A percentile compares a stretch with the other conserved stretches of the same genome.
phyloP scores from a whole-genome alignment of 2,329 filamentous ascomycete genomes.

The Basipetospora chlamydospora region DNA sequence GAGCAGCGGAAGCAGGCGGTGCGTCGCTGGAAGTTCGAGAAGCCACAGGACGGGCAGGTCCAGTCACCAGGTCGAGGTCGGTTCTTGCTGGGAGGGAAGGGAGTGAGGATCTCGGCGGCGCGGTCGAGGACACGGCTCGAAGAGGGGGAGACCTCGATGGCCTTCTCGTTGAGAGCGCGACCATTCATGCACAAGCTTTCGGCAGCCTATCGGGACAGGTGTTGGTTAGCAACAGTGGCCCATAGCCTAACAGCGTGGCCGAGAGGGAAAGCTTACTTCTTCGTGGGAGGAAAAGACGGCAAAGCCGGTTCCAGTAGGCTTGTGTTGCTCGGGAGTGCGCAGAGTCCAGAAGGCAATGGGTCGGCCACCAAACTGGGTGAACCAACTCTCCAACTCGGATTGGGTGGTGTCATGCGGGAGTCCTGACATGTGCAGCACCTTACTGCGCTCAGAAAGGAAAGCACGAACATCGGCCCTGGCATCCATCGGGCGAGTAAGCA shows the following conservation, averaged over 20 bases:
- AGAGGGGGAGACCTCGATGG: slow-evolving; percentile 94
- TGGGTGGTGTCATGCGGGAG: slow-evolving; percentile 96
- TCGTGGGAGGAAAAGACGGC: slow-evolving; percentile 98
- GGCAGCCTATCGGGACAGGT: slow-evolving; percentile 51
- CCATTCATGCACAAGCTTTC: slow-evolving; percentile 99
- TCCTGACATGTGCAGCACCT: slow-evolving; percentile 95
- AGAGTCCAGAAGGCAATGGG: slow-evolving; percentile 99
- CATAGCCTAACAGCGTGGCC: not conserved
- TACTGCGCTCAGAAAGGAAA: slow-evolving; percentile 90
- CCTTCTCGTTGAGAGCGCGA: slow-evolving; percentile 93
- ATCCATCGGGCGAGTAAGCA: slow-evolving; percentile 90
- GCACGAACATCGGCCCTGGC: slow-evolving; percentile 90
- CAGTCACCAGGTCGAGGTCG: slow-evolving; percentile 92
- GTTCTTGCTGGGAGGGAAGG: slow-evolving; percentile 98
- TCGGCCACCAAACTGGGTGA: slow-evolving; percentile 93
- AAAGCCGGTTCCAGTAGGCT: slow-evolving; percentile 97
- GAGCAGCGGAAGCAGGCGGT: slow-evolving; percentile 98
- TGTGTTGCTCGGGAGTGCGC: slow-evolving; percentile 94
- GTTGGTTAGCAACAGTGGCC: not conserved
- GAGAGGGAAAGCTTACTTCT: slow-evolving; percentile 55
- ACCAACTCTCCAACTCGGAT: slow-evolving; percentile 98
- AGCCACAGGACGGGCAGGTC: slow-evolving; percentile 97
- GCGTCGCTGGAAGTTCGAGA: slow-evolving; percentile 97
- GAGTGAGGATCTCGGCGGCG: slow-evolving; percentile 87
- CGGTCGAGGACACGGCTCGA: slow-evolving; percentile 94